Evolutionary conservation across 1,139 yeast genomes (phyloP).

Genomic region (Oligophagozyma castellii): DNA sequence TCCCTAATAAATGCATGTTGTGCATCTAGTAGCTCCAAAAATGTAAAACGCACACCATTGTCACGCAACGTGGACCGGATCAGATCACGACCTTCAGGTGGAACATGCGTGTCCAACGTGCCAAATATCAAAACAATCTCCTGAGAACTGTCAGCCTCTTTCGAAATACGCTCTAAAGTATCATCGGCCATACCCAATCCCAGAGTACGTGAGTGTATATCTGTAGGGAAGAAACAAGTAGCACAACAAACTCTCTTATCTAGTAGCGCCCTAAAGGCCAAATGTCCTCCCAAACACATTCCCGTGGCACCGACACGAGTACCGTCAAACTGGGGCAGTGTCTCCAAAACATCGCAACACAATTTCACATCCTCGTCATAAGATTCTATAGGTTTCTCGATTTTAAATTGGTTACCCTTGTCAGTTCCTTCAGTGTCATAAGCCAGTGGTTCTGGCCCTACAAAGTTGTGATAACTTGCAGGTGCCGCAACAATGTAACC

Average conservation of each 20-base stretch:
- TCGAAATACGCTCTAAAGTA: slow-evolving; percentile 40
- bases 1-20: slow-evolving; percentile 79
- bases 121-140: slow-evolving; percentile 65
- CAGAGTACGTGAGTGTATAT: slow-evolving; percentile 49
- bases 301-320: slow-evolving; percentile 64
- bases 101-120: slow-evolving; percentile 68
- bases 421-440: slow-evolving; percentile 70
- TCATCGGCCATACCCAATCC: slow-evolving; percentile 55
- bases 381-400: slow-evolving; percentile 51
- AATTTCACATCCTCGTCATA: slow-evolving; percentile 65
- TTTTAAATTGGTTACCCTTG: slow-evolving; percentile 54
- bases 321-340: slow-evolving; percentile 55
- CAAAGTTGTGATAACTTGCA: slow-evolving; percentile 65
- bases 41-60: slow-evolving; percentile 48
- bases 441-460: slow-evolving; percentile 46
- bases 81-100: slow-evolving; percentile 62
- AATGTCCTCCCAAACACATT: slow-evolving; percentile 79
- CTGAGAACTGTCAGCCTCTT: slow-evolving; percentile 33
- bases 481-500: slow-evolving; percentile 73
- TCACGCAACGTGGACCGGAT: slow-evolving; percentile 52
- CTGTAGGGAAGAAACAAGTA: slow-evolving; percentile 73
- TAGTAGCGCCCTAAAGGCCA: slow-evolving; percentile 61
- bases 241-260: slow-evolving; percentile 54
- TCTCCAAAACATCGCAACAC: slow-evolving; percentile 46
- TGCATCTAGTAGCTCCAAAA: slow-evolving; percentile 64